Evolutionary conservation across 306 rosid genomes (phyloP).

Genomic region (Cucumis melo): DNA sequence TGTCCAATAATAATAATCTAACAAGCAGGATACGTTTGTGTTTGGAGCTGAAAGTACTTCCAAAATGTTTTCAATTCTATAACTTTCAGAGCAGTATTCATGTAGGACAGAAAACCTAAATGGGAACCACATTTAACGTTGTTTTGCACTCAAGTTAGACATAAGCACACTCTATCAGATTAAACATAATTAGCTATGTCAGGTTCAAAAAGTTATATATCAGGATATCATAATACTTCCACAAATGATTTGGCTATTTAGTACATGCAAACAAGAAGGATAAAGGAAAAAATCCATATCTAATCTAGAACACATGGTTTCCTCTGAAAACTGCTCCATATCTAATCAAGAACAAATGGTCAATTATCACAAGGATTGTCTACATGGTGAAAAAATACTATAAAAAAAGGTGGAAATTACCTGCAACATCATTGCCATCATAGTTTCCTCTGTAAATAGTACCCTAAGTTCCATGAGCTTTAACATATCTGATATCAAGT

Average conservation of each 20-base stretch:
- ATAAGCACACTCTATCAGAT: not conserved
- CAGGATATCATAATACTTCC: not conserved
- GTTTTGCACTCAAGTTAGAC: not conserved
- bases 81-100: not conserved
- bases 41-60: not conserved
- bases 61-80: not conserved
- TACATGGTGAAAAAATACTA: not conserved
- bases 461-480: constrained; percentile 50
- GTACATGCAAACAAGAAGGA: not conserved
- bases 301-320: not conserved
- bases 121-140: not conserved
- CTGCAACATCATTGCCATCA: constrained; percentile 49
- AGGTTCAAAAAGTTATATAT: not conserved
- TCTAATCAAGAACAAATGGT: not conserved
- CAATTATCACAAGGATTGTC: not conserved
- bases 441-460: constrained; percentile 36
- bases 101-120: not conserved
- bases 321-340: not conserved
- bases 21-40: too few relatives aligned
- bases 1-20: not conserved
- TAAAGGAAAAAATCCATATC: too few relatives aligned
- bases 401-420: constrained; percentile 9
- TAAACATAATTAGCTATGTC: not conserved
- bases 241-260: not conserved
- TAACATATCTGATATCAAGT: constrained; percentile 24